Evolutionary conservation across 2,329 filamentous ascomycete genomes (phyloP).

Genomic region (Colletotrichum magnum): DNA sequence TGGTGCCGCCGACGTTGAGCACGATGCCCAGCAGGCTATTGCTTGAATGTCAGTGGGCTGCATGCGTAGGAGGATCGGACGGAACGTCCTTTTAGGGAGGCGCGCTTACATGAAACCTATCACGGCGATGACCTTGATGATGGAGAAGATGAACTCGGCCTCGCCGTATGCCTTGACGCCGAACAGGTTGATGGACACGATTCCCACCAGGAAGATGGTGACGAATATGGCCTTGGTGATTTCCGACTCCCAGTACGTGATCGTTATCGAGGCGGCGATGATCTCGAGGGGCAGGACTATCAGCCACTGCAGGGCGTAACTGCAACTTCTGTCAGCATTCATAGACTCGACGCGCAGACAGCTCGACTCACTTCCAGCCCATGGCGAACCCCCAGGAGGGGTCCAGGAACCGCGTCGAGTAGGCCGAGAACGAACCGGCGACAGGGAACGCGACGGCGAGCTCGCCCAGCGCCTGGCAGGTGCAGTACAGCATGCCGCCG

Average conservation of each 20-base stretch:
- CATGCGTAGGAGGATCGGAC: not conserved
- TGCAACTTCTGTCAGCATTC: slow-evolving; percentile 49
- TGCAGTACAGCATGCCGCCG: slow-evolving; percentile 91
- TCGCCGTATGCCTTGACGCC: slow-evolving; percentile 92
- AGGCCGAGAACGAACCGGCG: slow-evolving; percentile 91
- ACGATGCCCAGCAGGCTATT: slow-evolving; percentile 85
- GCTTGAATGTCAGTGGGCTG: too few species aligned
- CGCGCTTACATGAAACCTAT: slow-evolving; percentile 85
- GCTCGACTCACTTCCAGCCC: slow-evolving; percentile 85
- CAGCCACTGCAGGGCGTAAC: slow-evolving; percentile 91
- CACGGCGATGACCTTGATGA: slow-evolving; percentile 88
- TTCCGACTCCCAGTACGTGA: slow-evolving; percentile 81
- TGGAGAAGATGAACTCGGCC: slow-evolving; percentile 88
- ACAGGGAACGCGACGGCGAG: slow-evolving; percentile 92
- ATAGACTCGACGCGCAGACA: not conserved
- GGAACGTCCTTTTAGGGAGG: not conserved
- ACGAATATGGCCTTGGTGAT: slow-evolving; percentile 83
- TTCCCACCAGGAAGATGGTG: slow-evolving; percentile 82
- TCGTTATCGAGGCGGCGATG: slow-evolving; percentile 87
- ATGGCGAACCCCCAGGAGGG: slow-evolving; percentile 96
- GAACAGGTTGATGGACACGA: slow-evolving; percentile 87
- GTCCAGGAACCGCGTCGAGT: slow-evolving; percentile 92
- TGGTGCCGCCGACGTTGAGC: slow-evolving; percentile 85
- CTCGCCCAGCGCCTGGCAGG: slow-evolving; percentile 91
- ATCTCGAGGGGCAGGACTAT: slow-evolving; percentile 87